Evolutionary conservation across 2,329 filamentous ascomycete species (phyloP), one percentile per base, ranked within the genome.

Genomic region (Scopulariopsis brevicaulis): DNA sequence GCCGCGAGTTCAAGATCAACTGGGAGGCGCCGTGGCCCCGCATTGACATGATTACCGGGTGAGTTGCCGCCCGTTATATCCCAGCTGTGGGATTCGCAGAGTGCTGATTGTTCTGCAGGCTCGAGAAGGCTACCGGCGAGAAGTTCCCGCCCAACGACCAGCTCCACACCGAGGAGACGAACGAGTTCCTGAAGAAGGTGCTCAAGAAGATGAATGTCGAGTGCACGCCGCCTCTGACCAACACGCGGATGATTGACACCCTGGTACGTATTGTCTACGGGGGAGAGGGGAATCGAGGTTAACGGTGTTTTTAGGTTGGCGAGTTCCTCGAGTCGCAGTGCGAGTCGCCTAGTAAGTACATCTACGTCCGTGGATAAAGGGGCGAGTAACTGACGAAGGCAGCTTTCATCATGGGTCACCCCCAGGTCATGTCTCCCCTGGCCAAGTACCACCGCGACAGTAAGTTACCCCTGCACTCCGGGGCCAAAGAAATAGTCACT

Each of bases 271-370:
- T 14, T 32, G 24, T 24, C 8, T 10, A 4, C 8, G 46, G n/a
- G 2, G 20, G 46, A 8, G 24, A 24, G 20, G 8, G 46, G 46
- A 11, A 11, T 24, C 1, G 2, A 5, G 28, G 12, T 24, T 53
- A 32, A 53, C 51, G 46, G 22, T 28, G 51, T 6, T 53, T 32
- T 5, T 34, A 53, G 51, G 51, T 90, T 35, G 91, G 91, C 62
- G 92, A 97, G 71, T 96, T 91, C 74, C 93, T 97, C 65, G 94
- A 97, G 75, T 88, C 92, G 70, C 93, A 86, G 64, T 95, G 90
- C 73, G 80, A 96, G 71, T 96, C 93, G 80, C 93, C 94, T 2
- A 96, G 55, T 57, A 22, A 57, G 55, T 46, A n/a, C 34, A 32
- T n/a, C 24, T 20, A 4, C 46, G 22, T 20, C 4, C 43, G 12